Evolutionary conservation across 192 early-diverging fungal genomes (phyloP).

Genomic region (Diversispora epigaea): DNA sequence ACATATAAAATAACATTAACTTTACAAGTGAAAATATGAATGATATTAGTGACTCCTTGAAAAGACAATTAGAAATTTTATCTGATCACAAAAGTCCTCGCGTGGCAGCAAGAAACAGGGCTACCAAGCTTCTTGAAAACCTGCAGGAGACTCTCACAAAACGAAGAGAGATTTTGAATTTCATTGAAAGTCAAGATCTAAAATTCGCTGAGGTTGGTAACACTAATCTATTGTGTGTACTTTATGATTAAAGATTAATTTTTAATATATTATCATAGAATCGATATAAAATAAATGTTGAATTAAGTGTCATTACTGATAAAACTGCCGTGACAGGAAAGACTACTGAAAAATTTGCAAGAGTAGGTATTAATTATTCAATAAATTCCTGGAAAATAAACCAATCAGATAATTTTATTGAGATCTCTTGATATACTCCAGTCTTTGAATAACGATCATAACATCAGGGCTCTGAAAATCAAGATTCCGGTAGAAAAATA

Average conservation of each 20-base stretch:
- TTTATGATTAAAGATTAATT: constrained; percentile 25
- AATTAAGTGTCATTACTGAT: constrained; percentile 31
- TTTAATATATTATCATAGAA: constrained; percentile 25
- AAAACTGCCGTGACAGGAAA: constrained; percentile 24
- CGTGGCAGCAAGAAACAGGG: constrained; percentile 16
- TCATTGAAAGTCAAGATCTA: constrained; percentile 28
- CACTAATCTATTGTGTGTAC: constrained; percentile 8
- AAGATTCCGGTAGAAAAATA: constrained; percentile 15
- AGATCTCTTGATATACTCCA: constrained; percentile 27
- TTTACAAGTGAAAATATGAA: constrained; percentile 32
- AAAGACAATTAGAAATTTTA: constrained; percentile 30
- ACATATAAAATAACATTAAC: constrained; percentile 22
- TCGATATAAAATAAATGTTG: constrained; percentile 30
- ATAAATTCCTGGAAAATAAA: constrained; percentile 23
- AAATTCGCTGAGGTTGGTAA: constrained; percentile 28
- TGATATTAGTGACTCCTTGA: constrained; percentile 26
- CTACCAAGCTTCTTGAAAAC: constrained; percentile 31
- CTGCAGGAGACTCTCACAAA: constrained; percentile 28
- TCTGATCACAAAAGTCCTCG: constrained; percentile 26
- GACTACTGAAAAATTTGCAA: constrained; percentile 26
- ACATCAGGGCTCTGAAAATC: constrained; percentile 20
- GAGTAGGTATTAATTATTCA: constrained; percentile 28
- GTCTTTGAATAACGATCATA: constrained; percentile 24
- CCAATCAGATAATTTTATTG: constrained; percentile 25
- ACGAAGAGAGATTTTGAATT: constrained; percentile 18